Base-by-base conservation (phyloP, 805 yeast genomes). In the Lachancea dasiensis region DNA sequence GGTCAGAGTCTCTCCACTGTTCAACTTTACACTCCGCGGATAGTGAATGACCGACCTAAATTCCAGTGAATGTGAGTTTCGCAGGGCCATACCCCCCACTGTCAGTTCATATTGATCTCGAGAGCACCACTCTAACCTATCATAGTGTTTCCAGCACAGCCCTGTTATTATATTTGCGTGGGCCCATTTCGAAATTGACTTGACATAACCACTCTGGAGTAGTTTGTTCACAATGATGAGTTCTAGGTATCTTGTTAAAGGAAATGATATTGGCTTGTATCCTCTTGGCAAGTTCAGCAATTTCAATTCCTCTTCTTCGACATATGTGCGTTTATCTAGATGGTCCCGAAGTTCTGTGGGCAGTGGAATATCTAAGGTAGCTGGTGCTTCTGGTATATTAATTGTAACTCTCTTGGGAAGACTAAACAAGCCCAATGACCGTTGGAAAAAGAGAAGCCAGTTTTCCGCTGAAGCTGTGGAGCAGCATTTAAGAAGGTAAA, bases 101-200 rank as follows among this genome's bases (percentile, higher is more conserved):
- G 77, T 40, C 5, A 71, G 52, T 15, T 64, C 53, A 29, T 69
- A 66, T 25, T 60, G 61, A 16, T 67, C 65, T 13, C 73, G 77
- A 38, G 70, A 60, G 7, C 74, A 51, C 86, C 86, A 81, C 48
- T 86, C 92, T 6, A 87, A 52, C 30, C 89, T 63, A 57, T 87
- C 95, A 54, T 80, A 84, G 38, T 73, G 65, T 42, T 77, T 76
- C 68, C 80, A 79, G 48, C 72, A 79, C 52, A 71, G 69, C 40
- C 82, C 83, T 53, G 54, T 66, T 44, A 54, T 44, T 11, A 56
- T 51, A 13, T 57, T 58, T 23, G 43, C 49, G 11, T 35, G 41
- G 48, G 61, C 44, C 51, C 58, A 45, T 5, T 44, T 35, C 5
- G 48, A 38, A 32, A 55, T 58, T 46, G 63, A 27, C 15, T 47